Evolutionary conservation across 2,329 filamentous ascomycete species (phyloP).

Genomic region (Fusarium penzigii): DNA sequence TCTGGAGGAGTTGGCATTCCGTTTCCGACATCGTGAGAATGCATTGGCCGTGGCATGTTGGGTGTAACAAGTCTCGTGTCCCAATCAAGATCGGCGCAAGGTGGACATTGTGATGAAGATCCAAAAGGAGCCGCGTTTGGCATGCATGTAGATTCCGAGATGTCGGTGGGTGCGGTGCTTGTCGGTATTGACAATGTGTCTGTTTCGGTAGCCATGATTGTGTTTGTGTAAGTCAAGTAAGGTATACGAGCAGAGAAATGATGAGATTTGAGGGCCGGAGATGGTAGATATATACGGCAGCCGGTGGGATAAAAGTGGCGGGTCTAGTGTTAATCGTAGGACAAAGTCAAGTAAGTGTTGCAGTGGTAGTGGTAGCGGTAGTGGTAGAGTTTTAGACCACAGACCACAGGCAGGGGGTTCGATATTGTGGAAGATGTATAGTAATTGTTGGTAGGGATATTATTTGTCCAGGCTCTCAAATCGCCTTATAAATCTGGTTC

Average conservation of each 20-base stretch:
- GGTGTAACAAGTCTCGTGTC: constrained; percentile 31
- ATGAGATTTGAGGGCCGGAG: no score
- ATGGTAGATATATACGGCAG: no score
- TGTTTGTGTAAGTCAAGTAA: background rate
- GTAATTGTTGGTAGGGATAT: no score
- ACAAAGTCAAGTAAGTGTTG: no score
- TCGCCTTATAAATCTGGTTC: background rate
- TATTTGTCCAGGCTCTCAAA: no score
- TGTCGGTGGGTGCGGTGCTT: constrained; percentile 34
- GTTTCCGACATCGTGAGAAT: constrained; percentile 8
- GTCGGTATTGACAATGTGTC: constrained; percentile 35
- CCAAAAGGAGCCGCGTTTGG: constrained; percentile 19
- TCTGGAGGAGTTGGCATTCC: constrained; percentile 1
- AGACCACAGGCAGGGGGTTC: no score
- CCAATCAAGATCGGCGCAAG: constrained; percentile 28
- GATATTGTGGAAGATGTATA: no score
- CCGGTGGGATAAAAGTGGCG: no score
- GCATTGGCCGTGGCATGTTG: constrained; percentile 13
- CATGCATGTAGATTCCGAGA: constrained; percentile 31
- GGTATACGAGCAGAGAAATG: no score
- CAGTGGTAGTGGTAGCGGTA: no score
- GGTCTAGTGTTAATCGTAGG: no score
- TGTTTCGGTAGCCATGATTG: constrained; percentile 35
- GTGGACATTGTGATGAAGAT: constrained; percentile 15
- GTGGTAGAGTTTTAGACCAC: no score